Conservation (phyloP, 2,329 filamentous ascomycete species). For the Shiraia sp. region DNA sequence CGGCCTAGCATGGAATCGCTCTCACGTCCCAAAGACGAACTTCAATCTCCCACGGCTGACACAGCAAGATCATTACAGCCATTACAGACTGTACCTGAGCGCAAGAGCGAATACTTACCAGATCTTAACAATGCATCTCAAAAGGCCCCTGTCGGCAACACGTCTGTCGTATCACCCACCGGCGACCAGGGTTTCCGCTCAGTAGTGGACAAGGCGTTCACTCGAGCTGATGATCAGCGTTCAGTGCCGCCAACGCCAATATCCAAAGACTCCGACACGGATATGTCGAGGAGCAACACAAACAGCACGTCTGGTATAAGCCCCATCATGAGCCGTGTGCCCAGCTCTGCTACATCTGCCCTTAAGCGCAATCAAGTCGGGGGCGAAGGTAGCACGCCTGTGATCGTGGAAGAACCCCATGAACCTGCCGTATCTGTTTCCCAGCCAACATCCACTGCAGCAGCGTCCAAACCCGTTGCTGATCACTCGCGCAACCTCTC, state of each 20-base stretch:
- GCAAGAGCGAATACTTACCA: constrained; percentile 63
- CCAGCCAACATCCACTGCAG: constrained; percentile 36
- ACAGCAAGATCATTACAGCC: constrained; percentile 30
- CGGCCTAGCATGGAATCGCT: constrained; percentile 61
- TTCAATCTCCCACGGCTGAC: constrained; percentile 22
- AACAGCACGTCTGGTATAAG: constrained; percentile 66
- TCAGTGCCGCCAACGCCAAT: constrained; percentile 57
- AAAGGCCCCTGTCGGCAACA: constrained; percentile 13
- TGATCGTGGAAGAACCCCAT: constrained; percentile 59
- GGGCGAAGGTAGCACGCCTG: constrained; percentile 52
- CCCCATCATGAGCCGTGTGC: constrained; percentile 65
- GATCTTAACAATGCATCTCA: constrained; percentile 31
- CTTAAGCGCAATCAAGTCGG: constrained; percentile 46
- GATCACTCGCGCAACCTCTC: constrained; percentile 48
- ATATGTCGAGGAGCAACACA: constrained; percentile 63
- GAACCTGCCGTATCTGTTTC: constrained; percentile 42
- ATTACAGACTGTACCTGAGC: constrained; percentile 60
- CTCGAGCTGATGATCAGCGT: constrained; percentile 59
- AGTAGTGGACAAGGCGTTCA: constrained; percentile 68
- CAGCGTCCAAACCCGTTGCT: constrained; percentile 42
- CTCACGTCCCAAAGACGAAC: constrained; percentile 26
- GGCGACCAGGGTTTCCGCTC: constrained; percentile 43
- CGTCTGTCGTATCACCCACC: constrained; percentile 18
- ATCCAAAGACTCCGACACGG: constrained; percentile 48
- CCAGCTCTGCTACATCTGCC: constrained; percentile 49